Evolutionary conservation across 331 rosid species (phyloP), one percentile per base, ranked within the genome.

Genomic region (Cydonia oblonga): DNA sequence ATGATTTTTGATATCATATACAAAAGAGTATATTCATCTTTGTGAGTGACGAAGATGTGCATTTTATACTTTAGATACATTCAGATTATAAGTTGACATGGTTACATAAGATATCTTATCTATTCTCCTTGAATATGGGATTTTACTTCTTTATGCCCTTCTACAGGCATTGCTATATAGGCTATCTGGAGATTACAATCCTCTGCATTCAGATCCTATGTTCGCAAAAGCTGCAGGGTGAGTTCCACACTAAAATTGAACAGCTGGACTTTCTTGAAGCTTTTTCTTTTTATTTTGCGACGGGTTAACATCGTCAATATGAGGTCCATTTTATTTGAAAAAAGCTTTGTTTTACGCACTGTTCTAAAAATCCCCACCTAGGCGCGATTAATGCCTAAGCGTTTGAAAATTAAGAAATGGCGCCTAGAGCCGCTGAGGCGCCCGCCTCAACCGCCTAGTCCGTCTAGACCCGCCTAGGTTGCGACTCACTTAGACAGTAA

Each of bases 131-230:
- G 46, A 22, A 35, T 72, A 24, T 69, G 61, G 22, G 68, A 28
- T 63, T 70, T 74, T 52, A 44, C 49, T 63, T 40, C 33, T 75
- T 69, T 73, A 67, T 78, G 69, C 26, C 63, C 40, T 64, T 84
- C 70, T 83, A 80, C 93, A 95, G 98, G 98, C 98, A 44, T 84
- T 95, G 86, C 80, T 95, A 60, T 95, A 95, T 72, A 85, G 96
- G 80, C 78, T 95, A 66, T 87, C 96, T 6, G 98, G 98, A 67
- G 97, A 95, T 78, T 80, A 91, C 73, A 95, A 91, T 72, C 98
- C 96, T 78, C 88, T 95, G 71, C 98, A 95, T 83, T 91, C 98
- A 26, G 98, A 91, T 84, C 97, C 97, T 44, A 56, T 62, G 72
- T 11, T 95, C 62, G 97, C 96, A 25, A 89, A 88, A 83, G 80